Percentiles rank a stretch among this genome's conserved stretches.
Evolutionary conservation across 163 green algal species (phyloP).

Genomic region (Scenedesmus sp.): DNA sequence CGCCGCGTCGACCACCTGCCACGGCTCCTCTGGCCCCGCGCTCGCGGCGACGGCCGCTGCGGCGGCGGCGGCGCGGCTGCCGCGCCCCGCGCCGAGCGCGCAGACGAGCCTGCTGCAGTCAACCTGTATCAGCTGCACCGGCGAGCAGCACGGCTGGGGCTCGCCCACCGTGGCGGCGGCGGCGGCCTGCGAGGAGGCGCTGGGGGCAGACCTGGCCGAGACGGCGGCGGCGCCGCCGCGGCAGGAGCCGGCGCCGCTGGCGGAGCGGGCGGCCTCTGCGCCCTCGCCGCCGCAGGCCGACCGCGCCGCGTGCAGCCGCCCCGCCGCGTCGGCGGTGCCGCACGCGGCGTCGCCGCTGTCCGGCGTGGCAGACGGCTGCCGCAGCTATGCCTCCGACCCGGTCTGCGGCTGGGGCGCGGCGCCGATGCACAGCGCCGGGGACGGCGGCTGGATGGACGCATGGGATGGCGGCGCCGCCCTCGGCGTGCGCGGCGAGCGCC

Average conservation of each 20-base stretch:
- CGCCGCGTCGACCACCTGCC: background rate
- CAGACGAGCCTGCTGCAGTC: background rate
- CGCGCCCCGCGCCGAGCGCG: no score
- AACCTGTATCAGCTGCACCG: background rate
- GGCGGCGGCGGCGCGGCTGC: background rate
- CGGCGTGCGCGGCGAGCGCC: no score
- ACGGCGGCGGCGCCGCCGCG: background rate
- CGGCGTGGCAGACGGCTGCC: conserved; percentile 12
- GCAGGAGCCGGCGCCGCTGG: background rate
- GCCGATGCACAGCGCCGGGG: no score
- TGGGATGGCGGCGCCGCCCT: no score
- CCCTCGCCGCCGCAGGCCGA: background rate
- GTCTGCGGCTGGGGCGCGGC: no score
- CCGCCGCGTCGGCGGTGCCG: background rate
- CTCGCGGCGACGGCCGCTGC: background rate
- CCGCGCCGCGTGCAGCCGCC: background rate
- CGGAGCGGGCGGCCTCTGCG: background rate
- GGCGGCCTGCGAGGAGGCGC: background rate
- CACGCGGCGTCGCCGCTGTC: background rate
- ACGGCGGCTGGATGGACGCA: no score
- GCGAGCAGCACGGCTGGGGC: no score
- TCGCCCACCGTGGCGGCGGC: background rate
- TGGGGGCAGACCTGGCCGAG: background rate
- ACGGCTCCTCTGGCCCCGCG: conserved; percentile 4
- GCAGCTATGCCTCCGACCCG: conserved; percentile 2